Evolutionary conservation across 352 stramenopile species (phyloP).

Genomic region (Globisporangium megalacanthum): DNA sequence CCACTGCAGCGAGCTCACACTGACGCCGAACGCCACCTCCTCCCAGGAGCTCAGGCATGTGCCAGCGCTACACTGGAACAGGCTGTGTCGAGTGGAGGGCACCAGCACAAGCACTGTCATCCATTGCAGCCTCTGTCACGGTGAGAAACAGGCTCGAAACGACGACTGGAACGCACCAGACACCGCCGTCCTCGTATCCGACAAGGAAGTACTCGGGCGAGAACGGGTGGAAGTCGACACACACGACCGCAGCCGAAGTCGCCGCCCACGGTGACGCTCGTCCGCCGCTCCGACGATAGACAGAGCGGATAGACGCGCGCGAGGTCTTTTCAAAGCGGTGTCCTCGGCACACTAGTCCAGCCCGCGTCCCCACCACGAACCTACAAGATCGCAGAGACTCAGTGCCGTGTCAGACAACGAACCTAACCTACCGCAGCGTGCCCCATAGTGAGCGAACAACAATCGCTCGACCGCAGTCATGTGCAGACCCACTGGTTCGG

Average conservation of each 20-base stretch:
- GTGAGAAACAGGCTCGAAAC: too few relatives aligned
- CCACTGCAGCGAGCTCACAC: constrained; percentile 39
- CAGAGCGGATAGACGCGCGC: background rate
- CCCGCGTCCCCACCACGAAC: constrained; percentile 43
- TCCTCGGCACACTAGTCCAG: constrained; percentile 13
- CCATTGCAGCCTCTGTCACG: background rate
- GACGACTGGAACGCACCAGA: constrained; percentile 23
- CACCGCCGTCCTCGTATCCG: constrained; percentile 50
- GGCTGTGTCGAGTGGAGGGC: constrained; percentile 19
- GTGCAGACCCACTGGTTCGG: constrained; percentile 40
- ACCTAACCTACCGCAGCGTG: too few relatives aligned
- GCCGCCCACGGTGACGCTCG: background rate
- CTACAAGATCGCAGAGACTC: constrained; percentile 9
- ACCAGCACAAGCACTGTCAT: constrained; percentile 2
- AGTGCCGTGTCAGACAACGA: too few relatives aligned
- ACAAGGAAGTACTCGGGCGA: constrained; percentile 49
- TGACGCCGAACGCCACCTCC: constrained; percentile 36
- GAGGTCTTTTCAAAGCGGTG: constrained; percentile 8
- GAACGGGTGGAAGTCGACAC: constrained; percentile 51
- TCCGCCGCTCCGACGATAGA: constrained; percentile 4
- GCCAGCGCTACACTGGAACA: constrained; percentile 36
- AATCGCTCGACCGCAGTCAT: too few relatives aligned
- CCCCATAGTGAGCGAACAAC: too few relatives aligned
- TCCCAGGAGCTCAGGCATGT: constrained; percentile 45
- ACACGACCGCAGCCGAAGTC: constrained; percentile 23